phyloP scores from a whole-genome alignment of 768 basidiomycete genomes.

The Mrakia blollopis region DNA sequence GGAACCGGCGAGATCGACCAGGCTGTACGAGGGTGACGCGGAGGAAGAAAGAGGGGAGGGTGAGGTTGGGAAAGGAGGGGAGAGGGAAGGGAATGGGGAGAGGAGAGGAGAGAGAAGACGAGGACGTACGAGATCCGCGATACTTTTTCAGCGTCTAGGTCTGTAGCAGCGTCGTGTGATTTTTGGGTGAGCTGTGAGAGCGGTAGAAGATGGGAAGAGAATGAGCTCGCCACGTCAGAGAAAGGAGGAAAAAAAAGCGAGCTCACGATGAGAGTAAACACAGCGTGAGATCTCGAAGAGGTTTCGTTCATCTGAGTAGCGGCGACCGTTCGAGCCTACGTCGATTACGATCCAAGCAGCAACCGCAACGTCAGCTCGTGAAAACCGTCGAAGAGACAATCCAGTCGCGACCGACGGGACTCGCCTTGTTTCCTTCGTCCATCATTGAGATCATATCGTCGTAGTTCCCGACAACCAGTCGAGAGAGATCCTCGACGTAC shows the following conservation, averaged over 20 bases:
- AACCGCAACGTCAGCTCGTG: too few species aligned
- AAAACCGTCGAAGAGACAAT: neutral
- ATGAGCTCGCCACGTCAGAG: neutral
- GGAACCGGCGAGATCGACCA: constrained; percentile 94
- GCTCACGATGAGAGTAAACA: constrained; percentile 69
- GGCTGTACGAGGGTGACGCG: constrained; percentile 50
- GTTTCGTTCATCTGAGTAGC: constrained; percentile 99
- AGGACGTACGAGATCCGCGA: constrained; percentile 77
- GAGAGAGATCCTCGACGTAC: constrained; percentile 97
- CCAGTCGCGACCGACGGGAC: neutral
- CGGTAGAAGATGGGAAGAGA: neutral
- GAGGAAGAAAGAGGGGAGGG: neutral
- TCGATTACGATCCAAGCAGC: neutral
- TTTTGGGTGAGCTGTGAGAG: constrained; percentile 74
- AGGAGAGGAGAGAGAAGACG: neutral
- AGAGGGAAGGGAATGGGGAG: neutral
- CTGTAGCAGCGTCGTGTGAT: constrained; percentile 72
- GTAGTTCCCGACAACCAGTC: constrained; percentile 83
- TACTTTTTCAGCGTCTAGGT: constrained; percentile 95
- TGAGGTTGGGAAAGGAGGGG: neutral
- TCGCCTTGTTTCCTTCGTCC: constrained; percentile 93
- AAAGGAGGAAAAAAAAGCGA: neutral
- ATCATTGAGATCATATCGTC: constrained; percentile 98
- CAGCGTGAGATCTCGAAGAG: constrained; percentile 95
- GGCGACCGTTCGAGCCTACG: constrained; percentile 89